A percentile compares a stretch with the other conserved stretches of the same genome.
These are phyloP conservation scores for Fusarium aywerte DNA, from an alignment of 2,329 filamentous ascomycete species.

Conservation along the genomic window DNA sequence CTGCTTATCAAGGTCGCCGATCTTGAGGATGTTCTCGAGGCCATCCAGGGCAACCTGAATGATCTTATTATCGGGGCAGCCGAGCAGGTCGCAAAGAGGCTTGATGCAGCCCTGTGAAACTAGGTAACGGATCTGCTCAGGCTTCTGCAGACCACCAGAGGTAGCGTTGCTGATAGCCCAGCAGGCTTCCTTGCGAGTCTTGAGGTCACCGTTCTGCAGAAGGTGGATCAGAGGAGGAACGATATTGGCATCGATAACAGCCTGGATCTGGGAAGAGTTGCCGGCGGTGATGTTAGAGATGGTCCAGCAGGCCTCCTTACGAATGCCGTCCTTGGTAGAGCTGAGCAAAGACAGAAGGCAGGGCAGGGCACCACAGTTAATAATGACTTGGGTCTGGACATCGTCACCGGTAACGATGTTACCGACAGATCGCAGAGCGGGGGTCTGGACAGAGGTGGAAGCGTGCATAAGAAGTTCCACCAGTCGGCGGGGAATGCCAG, in stretches of 20 bases:
- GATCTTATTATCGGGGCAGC: slow-evolving; percentile 99
- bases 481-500: slow-evolving; percentile 93
- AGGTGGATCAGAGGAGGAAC: slow-evolving; percentile 96
- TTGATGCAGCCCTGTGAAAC: slow-evolving; percentile 96
- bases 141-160: slow-evolving; percentile 96
- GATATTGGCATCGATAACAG: slow-evolving; percentile 96
- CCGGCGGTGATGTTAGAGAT: slow-evolving; percentile 99
- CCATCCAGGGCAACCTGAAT: slow-evolving; percentile 98
- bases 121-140: slow-evolving; percentile 96
- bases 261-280: slow-evolving; percentile 97
- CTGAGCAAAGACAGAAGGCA: slow-evolving; percentile 93
- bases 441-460: slow-evolving; percentile 97
- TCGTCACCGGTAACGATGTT: slow-evolving; percentile 99
- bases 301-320: slow-evolving; percentile 99
- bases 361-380: slow-evolving; percentile 94
- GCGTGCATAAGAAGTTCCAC: slow-evolving; percentile 98
- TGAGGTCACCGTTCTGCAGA: slow-evolving; percentile 95
- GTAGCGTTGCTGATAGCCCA: slow-evolving; percentile 99
- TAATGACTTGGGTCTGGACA: slow-evolving; percentile 98
- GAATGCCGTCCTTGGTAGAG: slow-evolving; percentile 98
- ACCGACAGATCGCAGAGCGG: slow-evolving; percentile 93
- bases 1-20: slow-evolving; percentile 98
- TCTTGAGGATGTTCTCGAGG: slow-evolving; percentile 99
- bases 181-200: slow-evolving; percentile 99
- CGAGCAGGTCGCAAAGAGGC: slow-evolving; percentile 92